Evolutionary conservation across 2,329 filamentous ascomycete genomes (phyloP), one percentile per base, ranked within the genome.

Genomic region (Acarospora socialis): DNA sequence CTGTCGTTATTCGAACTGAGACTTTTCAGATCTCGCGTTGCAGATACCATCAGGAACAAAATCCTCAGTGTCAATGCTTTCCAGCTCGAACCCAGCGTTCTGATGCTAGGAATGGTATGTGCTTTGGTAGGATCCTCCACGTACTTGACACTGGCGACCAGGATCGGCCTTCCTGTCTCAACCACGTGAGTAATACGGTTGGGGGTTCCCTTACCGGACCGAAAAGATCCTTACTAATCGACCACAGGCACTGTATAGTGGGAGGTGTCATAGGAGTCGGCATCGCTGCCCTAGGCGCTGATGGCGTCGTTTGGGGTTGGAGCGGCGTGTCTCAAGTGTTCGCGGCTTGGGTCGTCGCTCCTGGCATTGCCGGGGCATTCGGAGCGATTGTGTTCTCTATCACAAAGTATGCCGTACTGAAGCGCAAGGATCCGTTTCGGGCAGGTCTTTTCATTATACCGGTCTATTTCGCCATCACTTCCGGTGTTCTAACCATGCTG

Each of bases 401-500:
- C 4, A 50, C 68, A 46, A 68, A 68, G 48, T 57, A 62, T 40
- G 40, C 51, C 5, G 63, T 69, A 2, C 62, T 66, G 20, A 55
- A 65, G 41, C 61, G 64, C 34, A 44, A 48, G 13, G 61, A 68
- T 33, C 54, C 64, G 0, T 57, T 67, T 37, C 60, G 61, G 32
- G 62, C 60, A 55, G 63, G 56, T 3, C 55, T 69, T 48, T 56
- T 54, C 28, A 49, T 63, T 21, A 60, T 63, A 20, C 61, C 65
- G 3, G 49, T 60, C 46, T 69, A 65, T 46, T 58, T 67, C 31
- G 56, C 62, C 28, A 41, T 59, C 29, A 66, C 65, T 1, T 61
- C 54, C 25, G 61, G 53, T 12, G 54, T 68, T 30, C 58, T 66
- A 25, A 61, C 64, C 4, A 54, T 80, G 48, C 67, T 78, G 37